Percentiles rank a stretch among this genome's conserved stretches.
Conservation (phyloP, 23 red algal species). For the Gracilaria gracilis region DNA sequence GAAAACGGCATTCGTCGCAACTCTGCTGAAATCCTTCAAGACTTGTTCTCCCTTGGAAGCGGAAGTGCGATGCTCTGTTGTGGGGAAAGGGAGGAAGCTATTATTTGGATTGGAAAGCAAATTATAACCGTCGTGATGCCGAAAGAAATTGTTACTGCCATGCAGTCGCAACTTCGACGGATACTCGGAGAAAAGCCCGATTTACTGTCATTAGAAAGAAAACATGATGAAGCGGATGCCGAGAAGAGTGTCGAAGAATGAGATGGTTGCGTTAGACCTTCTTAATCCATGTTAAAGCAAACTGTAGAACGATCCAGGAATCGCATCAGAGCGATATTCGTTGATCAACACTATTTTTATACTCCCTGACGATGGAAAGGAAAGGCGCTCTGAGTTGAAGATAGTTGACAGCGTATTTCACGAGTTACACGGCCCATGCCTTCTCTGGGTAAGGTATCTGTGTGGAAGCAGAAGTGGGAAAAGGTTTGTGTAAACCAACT, state of each 20-base stretch:
- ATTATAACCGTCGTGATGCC: conserved; percentile 57
- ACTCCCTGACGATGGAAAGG: too few species aligned
- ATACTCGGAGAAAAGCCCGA: conserved; percentile 33
- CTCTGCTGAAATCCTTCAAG: not conserved
- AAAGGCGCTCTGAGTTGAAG: too few species aligned
- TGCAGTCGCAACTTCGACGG: conserved; percentile 30
- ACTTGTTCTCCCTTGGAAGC: conserved; percentile 32
- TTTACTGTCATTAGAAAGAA: conserved; percentile 1
- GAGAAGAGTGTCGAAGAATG: not conserved
- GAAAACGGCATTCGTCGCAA: conserved; percentile 49
- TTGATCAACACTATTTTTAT: not conserved
- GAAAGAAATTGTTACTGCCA: conserved; percentile 30
- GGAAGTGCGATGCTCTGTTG: conserved; percentile 56
- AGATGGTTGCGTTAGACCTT: not conserved
- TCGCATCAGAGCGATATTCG: not conserved
- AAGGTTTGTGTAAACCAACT: too few species aligned
- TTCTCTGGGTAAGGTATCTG: too few species aligned
- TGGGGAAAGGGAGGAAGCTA: conserved; percentile 33
- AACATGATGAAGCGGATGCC: not conserved
- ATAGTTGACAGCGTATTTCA: too few species aligned
- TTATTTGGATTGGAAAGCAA: conserved; percentile 57
- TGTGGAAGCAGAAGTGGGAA: too few species aligned
- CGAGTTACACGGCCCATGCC: too few species aligned
- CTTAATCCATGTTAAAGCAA: not conserved
- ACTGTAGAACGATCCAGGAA: not conserved